Percentiles rank a stretch among this genome's conserved stretches.
Conservation (phyloP, 352 stramenopile genomes). For the Globisporangium sylvaticum region DNA sequence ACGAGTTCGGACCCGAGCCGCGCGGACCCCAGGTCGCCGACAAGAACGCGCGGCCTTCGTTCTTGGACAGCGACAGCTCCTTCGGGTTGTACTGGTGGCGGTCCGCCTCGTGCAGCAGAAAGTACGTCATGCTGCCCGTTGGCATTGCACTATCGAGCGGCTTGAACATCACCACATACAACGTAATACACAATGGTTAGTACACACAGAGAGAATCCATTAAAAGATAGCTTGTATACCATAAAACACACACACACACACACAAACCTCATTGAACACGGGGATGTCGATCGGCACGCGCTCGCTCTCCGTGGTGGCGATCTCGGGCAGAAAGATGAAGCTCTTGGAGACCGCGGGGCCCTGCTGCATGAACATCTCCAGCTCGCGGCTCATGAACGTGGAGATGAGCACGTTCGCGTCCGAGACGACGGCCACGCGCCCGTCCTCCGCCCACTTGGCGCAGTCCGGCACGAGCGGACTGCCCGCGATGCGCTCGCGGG, state of each 20-base stretch:
- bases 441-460: conserved; percentile 70
- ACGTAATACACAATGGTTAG: not conserved
- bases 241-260: not conserved
- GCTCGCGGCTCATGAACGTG: conserved; percentile 72
- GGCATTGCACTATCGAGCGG: conserved; percentile 26
- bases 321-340: conserved; percentile 69
- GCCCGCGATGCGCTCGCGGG: conserved; percentile 70
- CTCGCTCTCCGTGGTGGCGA: conserved; percentile 25
- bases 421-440: conserved; percentile 64
- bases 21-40: conserved; percentile 65
- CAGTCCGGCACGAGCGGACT: conserved; percentile 65
- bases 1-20: conserved; percentile 64
- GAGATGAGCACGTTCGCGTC: conserved; percentile 75
- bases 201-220: not conserved
- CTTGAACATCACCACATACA: not conserved
- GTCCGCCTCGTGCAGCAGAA: conserved; percentile 61
- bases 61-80: conserved; percentile 80
- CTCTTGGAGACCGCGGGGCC: conserved; percentile 75
- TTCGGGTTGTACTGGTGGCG: conserved; percentile 79
- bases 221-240: not conserved
- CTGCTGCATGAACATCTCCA: conserved; percentile 80
- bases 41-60: conserved; percentile 52
- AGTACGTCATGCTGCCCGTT: conserved; percentile 43
- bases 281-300: conserved; percentile 50
- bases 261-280: conserved; percentile 34